Evolutionary conservation across 176 grass and related monocot genomes (phyloP).

Genomic region (Zizania latifolia): DNA sequence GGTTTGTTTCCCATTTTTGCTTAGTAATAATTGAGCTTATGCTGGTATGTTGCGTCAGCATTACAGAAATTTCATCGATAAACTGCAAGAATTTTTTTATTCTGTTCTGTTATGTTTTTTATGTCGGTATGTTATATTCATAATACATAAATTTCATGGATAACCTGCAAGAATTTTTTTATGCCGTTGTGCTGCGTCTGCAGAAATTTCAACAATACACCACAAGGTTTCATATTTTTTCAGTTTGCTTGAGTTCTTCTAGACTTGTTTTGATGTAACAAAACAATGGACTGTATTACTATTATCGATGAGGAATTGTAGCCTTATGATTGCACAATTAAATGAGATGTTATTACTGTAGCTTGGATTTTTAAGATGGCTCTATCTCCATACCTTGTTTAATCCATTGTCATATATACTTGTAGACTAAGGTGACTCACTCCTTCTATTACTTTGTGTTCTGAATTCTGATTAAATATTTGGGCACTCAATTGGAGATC

Average conservation of each 20-base stretch:
- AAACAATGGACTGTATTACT: background rate
- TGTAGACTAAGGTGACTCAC: background rate
- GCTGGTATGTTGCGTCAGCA: no score
- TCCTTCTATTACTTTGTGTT: background rate
- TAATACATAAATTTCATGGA: background rate
- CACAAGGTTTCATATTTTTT: background rate
- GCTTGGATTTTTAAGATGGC: background rate
- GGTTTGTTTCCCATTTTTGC: background rate
- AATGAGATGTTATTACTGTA: background rate
- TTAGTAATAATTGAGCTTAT: background rate
- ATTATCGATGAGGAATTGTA: background rate
- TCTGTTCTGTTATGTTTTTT: no score
- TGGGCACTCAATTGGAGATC: background rate
- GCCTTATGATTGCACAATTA: background rate
- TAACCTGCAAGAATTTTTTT: background rate
- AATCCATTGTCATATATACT: background rate
- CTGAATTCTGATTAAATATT: background rate
- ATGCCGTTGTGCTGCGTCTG: no score
- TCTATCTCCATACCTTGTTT: background rate
- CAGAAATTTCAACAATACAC: no score
- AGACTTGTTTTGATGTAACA: background rate
- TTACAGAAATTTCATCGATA: background rate
- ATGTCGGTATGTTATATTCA: background rate
- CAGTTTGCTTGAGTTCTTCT: background rate
- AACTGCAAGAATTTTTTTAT: no score